Base-by-base conservation (phyloP, 2,329 filamentous ascomycete genomes). In the Penicillium brevicompactum region DNA sequence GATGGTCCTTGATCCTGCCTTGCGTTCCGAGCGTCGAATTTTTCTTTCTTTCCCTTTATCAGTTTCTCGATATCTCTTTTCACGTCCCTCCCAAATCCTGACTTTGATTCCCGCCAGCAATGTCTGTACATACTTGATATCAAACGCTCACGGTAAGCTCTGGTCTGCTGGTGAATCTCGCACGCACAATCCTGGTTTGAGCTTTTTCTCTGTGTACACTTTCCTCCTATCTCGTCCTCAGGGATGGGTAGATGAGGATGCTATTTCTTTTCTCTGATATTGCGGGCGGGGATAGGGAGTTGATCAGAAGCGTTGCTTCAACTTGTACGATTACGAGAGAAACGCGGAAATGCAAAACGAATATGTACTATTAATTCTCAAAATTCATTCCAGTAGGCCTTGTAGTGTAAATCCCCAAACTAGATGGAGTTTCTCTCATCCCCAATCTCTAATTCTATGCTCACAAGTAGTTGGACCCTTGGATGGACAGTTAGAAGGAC, bases 291-390 rank as follows among this genome's bases (percentile, higher is more conserved):
- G 55, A 57, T 52, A 49, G 53, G 57, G 45, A 54, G 59, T 53
- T 47, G 53, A 60, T 40, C 44, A 43, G 58, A 59, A 58, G 56
- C 60, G 40, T 51, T 24, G 62, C 62, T 66, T 62, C 58, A 51
- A 45, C 57, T 57, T 73, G 70, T 73, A 73, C 69, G 70, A 73
- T 72, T 71, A 73, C 60, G 70, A 73, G 67, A 67, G 64, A 66
- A 70, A 73, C 63, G 70, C 63, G 69, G 66, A 67, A 70, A 70
- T 64, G 69, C 65, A 66, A 65, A 66, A 57, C 61, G 48, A 49
- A 60, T 43, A 50, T 65, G 61, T 65, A 62, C 53, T 58, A 61
- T 46, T 62, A 62, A 22, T 54, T 42, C 37, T 50, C 18, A 18
- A 51, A 45, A 40, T 14, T 42, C 24, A 13, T 7, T 37, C 34